phyloP scores from a whole-genome alignment of 192 early-diverging fungal genomes.

The Phlyctochytrium planicorne region DNA sequence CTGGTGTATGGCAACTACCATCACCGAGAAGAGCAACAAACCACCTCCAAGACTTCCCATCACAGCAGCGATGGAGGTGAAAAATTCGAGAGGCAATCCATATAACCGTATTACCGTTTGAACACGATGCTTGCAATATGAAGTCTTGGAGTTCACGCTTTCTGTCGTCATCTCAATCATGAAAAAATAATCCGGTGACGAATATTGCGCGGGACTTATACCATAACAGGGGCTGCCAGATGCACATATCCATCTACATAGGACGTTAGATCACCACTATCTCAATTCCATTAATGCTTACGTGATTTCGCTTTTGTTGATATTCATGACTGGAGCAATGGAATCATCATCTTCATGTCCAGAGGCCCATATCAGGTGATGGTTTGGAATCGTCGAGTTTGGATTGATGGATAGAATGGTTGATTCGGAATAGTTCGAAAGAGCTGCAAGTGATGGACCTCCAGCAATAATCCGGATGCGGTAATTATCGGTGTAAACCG shows the following conservation, averaged over 20 bases:
- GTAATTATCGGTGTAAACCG: not conserved
- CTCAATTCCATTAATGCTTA: not conserved
- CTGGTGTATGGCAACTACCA: too few species aligned
- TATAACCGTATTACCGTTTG: not conserved
- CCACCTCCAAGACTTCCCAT: too few species aligned
- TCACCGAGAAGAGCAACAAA: too few species aligned
- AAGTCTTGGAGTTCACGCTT: not conserved
- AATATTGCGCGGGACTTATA: not conserved
- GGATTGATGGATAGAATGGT: not conserved
- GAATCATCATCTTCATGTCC: not conserved
- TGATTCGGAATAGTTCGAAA: not conserved
- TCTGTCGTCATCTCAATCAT: not conserved
- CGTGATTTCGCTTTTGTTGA: not conserved
- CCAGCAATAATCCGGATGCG: not conserved
- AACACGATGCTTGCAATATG: not conserved
- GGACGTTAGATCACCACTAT: not conserved
- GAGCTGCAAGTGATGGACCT: not conserved
- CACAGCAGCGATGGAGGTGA: not conserved
- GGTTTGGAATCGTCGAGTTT: not conserved
- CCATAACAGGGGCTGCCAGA: not conserved
- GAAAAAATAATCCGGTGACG: not conserved
- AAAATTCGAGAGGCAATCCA: not conserved
- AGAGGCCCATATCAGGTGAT: not conserved
- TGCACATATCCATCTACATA: not conserved
- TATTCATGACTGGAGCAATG: not conserved